phyloP scores from a whole-genome alignment of 805 yeast species.

The Spathaspora boniae region DNA sequence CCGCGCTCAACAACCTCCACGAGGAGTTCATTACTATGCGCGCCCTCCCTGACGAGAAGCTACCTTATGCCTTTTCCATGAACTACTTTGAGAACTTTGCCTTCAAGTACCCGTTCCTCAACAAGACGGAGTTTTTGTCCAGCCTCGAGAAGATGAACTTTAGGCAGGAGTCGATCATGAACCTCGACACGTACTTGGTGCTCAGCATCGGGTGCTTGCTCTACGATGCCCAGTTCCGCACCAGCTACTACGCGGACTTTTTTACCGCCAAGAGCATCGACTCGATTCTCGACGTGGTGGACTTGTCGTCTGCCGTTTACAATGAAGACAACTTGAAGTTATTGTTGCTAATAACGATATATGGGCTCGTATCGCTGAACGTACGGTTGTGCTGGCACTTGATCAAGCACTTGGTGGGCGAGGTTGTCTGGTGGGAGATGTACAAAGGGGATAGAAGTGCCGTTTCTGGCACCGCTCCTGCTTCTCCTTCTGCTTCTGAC shows the following conservation, averaged over 20 bases:
- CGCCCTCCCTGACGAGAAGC: constrained; percentile 22
- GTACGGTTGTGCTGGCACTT: constrained; percentile 30
- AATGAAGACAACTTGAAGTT: constrained; percentile 26
- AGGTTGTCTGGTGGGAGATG: constrained; percentile 19
- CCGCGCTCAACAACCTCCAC: constrained; percentile 8
- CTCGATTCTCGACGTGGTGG: constrained; percentile 31
- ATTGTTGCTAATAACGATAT: constrained; percentile 30
- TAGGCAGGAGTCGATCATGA: constrained; percentile 31
- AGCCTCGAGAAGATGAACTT: constrained; percentile 27
- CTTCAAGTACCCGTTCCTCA: constrained; percentile 33
- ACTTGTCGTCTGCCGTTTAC: constrained; percentile 21
- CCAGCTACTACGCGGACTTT: constrained; percentile 19
- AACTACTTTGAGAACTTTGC: constrained; percentile 38
- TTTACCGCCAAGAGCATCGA: constrained; percentile 30
- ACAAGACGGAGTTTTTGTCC: constrained; percentile 18
- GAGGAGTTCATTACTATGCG: constrained; percentile 38
- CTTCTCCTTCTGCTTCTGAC: too few species aligned
- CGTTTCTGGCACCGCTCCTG: not conserved
- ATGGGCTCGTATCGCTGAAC: constrained; percentile 26
- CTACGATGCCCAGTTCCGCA: constrained; percentile 24
- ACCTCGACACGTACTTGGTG: constrained; percentile 35
- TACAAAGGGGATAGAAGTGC: too few species aligned
- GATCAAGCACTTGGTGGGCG: constrained; percentile 31
- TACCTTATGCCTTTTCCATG: constrained; percentile 29
- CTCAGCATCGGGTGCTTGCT: constrained; percentile 39